phyloP scores from a whole-genome alignment of 495 filamentous ascomycete genomes.

The Endocarpon pusillum region DNA sequence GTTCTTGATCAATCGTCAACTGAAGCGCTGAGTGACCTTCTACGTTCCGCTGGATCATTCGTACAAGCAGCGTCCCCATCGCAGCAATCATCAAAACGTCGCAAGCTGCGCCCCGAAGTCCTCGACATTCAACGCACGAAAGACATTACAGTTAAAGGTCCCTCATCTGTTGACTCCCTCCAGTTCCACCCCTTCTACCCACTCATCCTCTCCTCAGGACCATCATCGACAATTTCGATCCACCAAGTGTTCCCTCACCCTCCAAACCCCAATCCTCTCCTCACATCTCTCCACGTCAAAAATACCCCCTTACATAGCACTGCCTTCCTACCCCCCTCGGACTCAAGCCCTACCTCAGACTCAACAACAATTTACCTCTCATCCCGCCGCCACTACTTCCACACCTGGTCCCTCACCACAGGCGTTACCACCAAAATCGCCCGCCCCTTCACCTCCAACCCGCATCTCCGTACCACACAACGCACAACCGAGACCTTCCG shows the following conservation, averaged over 20 bases:
- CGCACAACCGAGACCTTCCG: slow-evolving; percentile 81
- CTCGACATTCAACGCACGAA: slow-evolving; percentile 65
- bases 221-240: slow-evolving; percentile 66
- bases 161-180: slow-evolving; percentile 66
- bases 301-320: slow-evolving; percentile 66
- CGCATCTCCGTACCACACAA: slow-evolving; percentile 59
- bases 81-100: slow-evolving; percentile 26
- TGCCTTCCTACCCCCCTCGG: slow-evolving; percentile 41
- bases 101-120: slow-evolving; percentile 65
- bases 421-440: slow-evolving; percentile 75
- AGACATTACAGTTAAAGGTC: slow-evolving; percentile 41
- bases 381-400: slow-evolving; percentile 77
- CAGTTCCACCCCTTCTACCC: slow-evolving; percentile 78
- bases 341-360: slow-evolving; percentile 12
- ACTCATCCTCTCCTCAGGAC: slow-evolving; percentile 74
- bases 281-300: slow-evolving; percentile 77
- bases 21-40: slow-evolving; percentile 62
- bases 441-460: slow-evolving; percentile 22
- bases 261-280: slow-evolving; percentile 62
- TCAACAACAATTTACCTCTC: slow-evolving; percentile 64
- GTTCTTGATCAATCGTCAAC: slow-evolving; percentile 45
- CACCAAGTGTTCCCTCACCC: slow-evolving; percentile 71
- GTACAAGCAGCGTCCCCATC: slow-evolving; percentile 26
- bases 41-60: slow-evolving; percentile 47
- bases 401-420: slow-evolving; percentile 74